Conservation (phyloP, 352 stramenopile genomes). For the Blastocystis sp. region DNA sequence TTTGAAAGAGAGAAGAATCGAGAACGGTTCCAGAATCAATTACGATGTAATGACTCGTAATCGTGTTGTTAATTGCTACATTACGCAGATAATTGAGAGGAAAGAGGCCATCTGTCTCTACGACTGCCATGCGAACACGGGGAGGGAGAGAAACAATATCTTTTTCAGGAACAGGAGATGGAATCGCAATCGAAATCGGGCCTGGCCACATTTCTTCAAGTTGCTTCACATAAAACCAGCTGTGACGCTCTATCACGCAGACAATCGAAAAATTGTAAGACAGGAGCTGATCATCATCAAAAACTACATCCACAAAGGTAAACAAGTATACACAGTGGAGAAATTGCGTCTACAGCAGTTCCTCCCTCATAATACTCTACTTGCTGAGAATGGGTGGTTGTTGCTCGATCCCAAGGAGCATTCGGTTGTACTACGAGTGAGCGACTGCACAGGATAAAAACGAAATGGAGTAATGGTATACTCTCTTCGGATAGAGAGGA, state of each 20-base stretch:
- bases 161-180: not conserved
- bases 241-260: not conserved
- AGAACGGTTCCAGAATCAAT: not conserved
- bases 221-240: not conserved
- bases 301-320: not conserved
- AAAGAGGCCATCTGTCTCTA: not conserved
- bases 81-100: conserved; percentile 20
- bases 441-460: too few relatives aligned
- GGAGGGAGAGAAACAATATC: not conserved
- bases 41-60: conserved; percentile 26
- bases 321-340: not conserved
- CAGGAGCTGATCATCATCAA: not conserved
- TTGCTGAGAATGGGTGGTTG: too few relatives aligned
- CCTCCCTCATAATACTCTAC: too few relatives aligned
- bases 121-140: not conserved
- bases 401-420: too few relatives aligned
- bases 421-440: too few relatives aligned
- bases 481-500: too few relatives aligned
- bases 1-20: not conserved
- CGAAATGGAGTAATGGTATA: too few relatives aligned
- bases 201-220: conserved; percentile 25
- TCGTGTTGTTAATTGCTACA: not conserved
- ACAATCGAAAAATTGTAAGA: conserved; percentile 14
- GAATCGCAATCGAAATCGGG: not conserved
- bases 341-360: not conserved